Base-by-base conservation (phyloP, 805 yeast species). In the Scheffersomyces amazonensis region DNA sequence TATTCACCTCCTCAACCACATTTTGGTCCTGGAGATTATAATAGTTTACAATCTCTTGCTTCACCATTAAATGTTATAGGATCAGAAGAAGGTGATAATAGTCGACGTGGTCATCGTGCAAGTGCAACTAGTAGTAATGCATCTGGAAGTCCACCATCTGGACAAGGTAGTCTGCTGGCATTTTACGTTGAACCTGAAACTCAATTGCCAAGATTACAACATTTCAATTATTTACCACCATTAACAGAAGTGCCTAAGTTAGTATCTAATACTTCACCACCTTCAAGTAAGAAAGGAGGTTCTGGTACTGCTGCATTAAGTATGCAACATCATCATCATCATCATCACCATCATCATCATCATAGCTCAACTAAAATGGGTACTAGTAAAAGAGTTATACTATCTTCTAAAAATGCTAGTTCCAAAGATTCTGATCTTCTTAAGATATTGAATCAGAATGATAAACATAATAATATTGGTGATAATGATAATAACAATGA, bases 201-300 rank as follows among this genome's bases (percentile, higher is more conserved):
- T 3, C 77, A 75, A 24, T 62, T 80, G 2, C 70, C 75, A 32
- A 62, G 90, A 53, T 76, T 68, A 41, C 81, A 81, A 34, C 93
- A 84, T 63, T 84, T 84, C 66, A 83, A 83, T 55, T 83, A 81
- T 49, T 60, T 84, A 18, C 87, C 90, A 11, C 83, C 89, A 2
- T 56, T 76, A 44, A 78, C 84, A 5, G 83, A 80, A 43, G 83
- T 79, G 34, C 93, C 91, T 0, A 82, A 79, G 48, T 59, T 84
- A 31, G 81, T 71, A 16, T 80, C 87, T 1, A 79, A 86, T 0
- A 67, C 64, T 18, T 58, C 76, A n/a, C 64, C 72, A 17, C 66
- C 75, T 0, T 62, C 50, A 16, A 39, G 47, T 13, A 32, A 50
- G 12, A 43, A 46, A 32, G 43, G 51, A 24, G n/a, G 36, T 2